Evolutionary conservation across 805 yeast species (phyloP).

Genomic region (Candida nonsorbophila): DNA sequence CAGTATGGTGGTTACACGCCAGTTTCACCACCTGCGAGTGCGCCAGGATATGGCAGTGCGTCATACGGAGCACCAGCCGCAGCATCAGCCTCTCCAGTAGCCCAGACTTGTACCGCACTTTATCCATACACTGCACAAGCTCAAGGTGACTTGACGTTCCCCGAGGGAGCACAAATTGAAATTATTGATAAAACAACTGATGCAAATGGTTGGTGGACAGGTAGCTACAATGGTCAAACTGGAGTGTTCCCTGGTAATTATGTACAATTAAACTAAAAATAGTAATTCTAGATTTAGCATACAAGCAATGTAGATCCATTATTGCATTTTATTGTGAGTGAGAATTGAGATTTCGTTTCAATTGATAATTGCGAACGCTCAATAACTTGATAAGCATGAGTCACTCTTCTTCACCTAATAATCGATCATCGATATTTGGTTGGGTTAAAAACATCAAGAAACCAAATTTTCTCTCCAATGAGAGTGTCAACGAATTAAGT

Average conservation of each 20-base stretch:
- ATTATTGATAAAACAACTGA: constrained; percentile 78
- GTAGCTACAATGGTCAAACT: constrained; percentile 71
- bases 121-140: constrained; percentile 93
- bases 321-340: neutral
- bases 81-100: constrained; percentile 12
- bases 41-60: constrained; percentile 13
- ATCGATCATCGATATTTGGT: constrained; percentile 35
- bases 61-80: constrained; percentile 19
- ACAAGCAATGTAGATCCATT: neutral
- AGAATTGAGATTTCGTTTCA: neutral
- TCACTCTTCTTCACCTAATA: constrained; percentile 33
- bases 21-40: constrained; percentile 2
- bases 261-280: constrained; percentile 57
- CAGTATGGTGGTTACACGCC: constrained; percentile 4
- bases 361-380: neutral
- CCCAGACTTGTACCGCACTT: constrained; percentile 75
- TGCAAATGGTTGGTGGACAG: constrained; percentile 98
- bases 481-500: constrained; percentile 30
- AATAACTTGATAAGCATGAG: constrained; percentile 18
- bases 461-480: constrained; percentile 29
- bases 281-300: neutral
- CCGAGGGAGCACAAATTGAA: constrained; percentile 84
- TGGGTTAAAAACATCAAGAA: constrained; percentile 42
- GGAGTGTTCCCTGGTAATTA: constrained; percentile 97
- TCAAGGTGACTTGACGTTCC: constrained; percentile 81